phyloP scores from a whole-genome alignment of 1,139 yeast species.

The Protomyces inouyei region DNA sequence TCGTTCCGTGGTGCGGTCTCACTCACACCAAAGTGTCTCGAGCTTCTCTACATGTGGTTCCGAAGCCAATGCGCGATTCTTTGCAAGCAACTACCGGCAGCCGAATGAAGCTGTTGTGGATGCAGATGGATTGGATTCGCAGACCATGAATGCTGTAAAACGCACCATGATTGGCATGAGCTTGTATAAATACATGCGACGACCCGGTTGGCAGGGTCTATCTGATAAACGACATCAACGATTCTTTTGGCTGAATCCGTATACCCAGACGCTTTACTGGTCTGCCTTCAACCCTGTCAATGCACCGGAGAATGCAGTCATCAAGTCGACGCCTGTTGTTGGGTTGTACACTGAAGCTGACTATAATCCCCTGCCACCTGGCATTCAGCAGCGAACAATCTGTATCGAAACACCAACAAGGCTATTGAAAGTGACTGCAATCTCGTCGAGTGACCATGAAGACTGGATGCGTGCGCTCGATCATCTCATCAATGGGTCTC shows the following conservation, averaged over 20 bases:
- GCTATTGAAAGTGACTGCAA: slow-evolving; percentile 74
- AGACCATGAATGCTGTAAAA: slow-evolving; percentile 78
- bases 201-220: slow-evolving; percentile 39
- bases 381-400: slow-evolving; percentile 79
- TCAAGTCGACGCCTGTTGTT: slow-evolving; percentile 76
- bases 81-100: background rate
- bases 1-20: slow-evolving; percentile 4
- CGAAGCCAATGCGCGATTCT: slow-evolving; percentile 8
- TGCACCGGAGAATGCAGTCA: slow-evolving; percentile 52
- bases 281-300: slow-evolving; percentile 69
- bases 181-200: slow-evolving; percentile 74
- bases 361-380: slow-evolving; percentile 83
- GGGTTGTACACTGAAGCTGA: slow-evolving; percentile 78
- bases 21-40: slow-evolving; percentile 10
- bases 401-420: slow-evolving; percentile 67
- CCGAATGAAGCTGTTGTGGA: background rate
- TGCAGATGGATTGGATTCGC: slow-evolving; percentile 17
- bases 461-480: slow-evolving; percentile 85
- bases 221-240: slow-evolving; percentile 83
- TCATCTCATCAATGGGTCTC: slow-evolving; percentile 63
- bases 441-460: slow-evolving; percentile 81
- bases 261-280: slow-evolving; percentile 88
- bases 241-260: slow-evolving; percentile 96
- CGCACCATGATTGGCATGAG: slow-evolving; percentile 93
- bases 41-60: slow-evolving; percentile 23